These are phyloP conservation scores for Colletotrichum somersetense DNA, from an alignment of 2,329 filamentous ascomycete genomes.

Conservation along the genomic window DNA sequence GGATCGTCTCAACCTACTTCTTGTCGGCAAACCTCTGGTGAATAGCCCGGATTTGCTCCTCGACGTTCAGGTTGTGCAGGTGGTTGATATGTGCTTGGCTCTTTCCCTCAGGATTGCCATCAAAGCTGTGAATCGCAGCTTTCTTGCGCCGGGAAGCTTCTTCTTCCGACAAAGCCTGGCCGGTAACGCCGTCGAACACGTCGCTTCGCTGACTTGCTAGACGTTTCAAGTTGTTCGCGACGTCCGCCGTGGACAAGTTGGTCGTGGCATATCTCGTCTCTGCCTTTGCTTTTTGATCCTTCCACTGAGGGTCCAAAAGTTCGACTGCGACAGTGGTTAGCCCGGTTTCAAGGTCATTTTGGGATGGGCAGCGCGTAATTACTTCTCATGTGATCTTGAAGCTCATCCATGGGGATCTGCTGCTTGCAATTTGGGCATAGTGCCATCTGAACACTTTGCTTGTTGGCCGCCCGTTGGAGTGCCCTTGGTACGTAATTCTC, in stretches of 20 bases:
- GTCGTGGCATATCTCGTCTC: slow-evolving; percentile 87
- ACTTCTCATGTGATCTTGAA: slow-evolving; percentile 94
- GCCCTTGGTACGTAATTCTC: slow-evolving; percentile 93
- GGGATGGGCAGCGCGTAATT: slow-evolving; percentile 45
- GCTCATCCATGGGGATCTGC: slow-evolving; percentile 86
- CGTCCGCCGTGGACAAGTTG: slow-evolving; percentile 87
- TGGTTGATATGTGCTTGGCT: slow-evolving; percentile 66
- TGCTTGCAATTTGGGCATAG: slow-evolving; percentile 95
- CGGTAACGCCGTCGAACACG: slow-evolving; percentile 82
- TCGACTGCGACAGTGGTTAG: slow-evolving; percentile 74
- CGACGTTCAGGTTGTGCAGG: slow-evolving; percentile 79
- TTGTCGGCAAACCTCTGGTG: slow-evolving; percentile 64
- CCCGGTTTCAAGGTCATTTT: slow-evolving; percentile 16
- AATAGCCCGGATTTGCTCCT: slow-evolving; percentile 83
- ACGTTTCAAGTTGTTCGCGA: slow-evolving; percentile 95
- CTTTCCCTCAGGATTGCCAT: slow-evolving; percentile 65
- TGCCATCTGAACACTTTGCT: slow-evolving; percentile 73
- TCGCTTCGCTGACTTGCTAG: slow-evolving; percentile 89
- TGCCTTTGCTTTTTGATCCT: slow-evolving; percentile 92
- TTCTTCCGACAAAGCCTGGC: slow-evolving; percentile 78
- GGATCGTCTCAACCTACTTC: slow-evolving; percentile 16
- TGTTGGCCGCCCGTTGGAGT: slow-evolving; percentile 77
- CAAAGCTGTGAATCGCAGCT: slow-evolving; percentile 72
- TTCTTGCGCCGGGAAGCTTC: slow-evolving; percentile 82
- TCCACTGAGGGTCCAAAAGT: slow-evolving; percentile 93